Evolutionary conservation across 1,139 yeast species (phyloP), one percentile per base, ranked within the genome.

Genomic region (Hyphopichia pseudoburtonii): DNA sequence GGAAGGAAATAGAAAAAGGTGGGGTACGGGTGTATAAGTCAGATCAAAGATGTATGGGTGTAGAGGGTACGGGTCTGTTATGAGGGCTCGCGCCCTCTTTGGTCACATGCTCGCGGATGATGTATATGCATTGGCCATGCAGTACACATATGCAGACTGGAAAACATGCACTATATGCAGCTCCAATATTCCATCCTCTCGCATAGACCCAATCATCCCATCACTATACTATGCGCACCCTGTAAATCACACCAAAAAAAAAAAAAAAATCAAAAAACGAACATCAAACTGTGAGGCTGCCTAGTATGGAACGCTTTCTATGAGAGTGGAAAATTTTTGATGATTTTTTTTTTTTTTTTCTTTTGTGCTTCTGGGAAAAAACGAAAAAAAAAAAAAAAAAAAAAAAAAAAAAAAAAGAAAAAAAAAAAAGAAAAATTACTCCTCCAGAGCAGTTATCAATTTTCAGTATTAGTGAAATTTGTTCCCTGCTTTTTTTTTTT

Each of bases 381-480:
- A 17, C 14, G 28, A 25, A 26, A 26, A 35, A 34, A 34, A 35
- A 28, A 12, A n/a, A 12, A 26, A 26, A 14, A 14, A 12, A 12
- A 26, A 26, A 26, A 26, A 26, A 26, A 21, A 21, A 21, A 21
- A 21, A 21, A 21, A 21, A 21, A 21, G 10, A 21, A 21, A 21
- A 21, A 21, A 10, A 27, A 18, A 22, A 15, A 21, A 30, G 18
- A 29, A 29, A 29, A 29, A 19, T 12, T 11, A 9, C 14, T 19
- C 21, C 14, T 7, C 12, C 12, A 26, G 11, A 23, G 26, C 9
- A 26, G 17, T 9, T 21, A 21, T 10, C 23, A 7, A 21, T 21
- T 21, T 21, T 21, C 10, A n/a, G n/a, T n/a, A n/a, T 21, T 21
- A 21, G 23, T 21, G 10, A 7, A 21, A 10, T 7, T 21, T 7